Evolutionary conservation across 306 rosid species (phyloP), one percentile per base, ranked within the genome.

Genomic region (Vicia faba): DNA sequence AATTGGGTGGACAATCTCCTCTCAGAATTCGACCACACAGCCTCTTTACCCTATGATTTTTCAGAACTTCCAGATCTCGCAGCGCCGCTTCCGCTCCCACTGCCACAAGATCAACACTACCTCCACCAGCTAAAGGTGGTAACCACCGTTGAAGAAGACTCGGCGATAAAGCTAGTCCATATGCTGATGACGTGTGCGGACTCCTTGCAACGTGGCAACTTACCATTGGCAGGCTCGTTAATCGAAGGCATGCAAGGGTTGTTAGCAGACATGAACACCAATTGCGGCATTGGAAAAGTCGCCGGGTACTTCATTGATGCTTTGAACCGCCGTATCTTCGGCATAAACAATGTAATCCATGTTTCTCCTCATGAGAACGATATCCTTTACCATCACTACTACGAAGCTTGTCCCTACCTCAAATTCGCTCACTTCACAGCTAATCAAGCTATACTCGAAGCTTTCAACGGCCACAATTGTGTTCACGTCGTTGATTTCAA

Each of bases 381-480:
- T 72, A 76, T 89, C 33, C 70, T 92, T 20, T 89, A 89, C 62
- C 92, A 89, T 45, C 88, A 87, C 75, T 92, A 50, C 72, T 92
- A 92, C 82, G 96, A 92, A 44, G 95, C 96, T 2, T 89, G 89
- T 14, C 96, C 98, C 0, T 92, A 89, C 62, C 78, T 92, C 18
- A 92, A 92, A 73, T 92, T 92, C 81, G 98, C 96, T 1, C 98
- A 92, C 65, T 92, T 92, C 75, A 92, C 96, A 2, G 96, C 98
- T 0, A 92, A 92, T 63, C 96, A 92, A 45, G 98, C 98, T 3
- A 92, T 92, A 36, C 45, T 89, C 0, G 98, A 92, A 25, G 88
- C 98, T 0, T 87, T 89, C 69, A 82, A 86, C 45, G 96, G 96
- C 36, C 89, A 89, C 78, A 88, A 86, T 67, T 79, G 84, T 57